Evolutionary conservation across 495 filamentous ascomycete genomes (phyloP), one percentile per base, ranked within the genome.

Genomic region (Penicillium taxi): DNA sequence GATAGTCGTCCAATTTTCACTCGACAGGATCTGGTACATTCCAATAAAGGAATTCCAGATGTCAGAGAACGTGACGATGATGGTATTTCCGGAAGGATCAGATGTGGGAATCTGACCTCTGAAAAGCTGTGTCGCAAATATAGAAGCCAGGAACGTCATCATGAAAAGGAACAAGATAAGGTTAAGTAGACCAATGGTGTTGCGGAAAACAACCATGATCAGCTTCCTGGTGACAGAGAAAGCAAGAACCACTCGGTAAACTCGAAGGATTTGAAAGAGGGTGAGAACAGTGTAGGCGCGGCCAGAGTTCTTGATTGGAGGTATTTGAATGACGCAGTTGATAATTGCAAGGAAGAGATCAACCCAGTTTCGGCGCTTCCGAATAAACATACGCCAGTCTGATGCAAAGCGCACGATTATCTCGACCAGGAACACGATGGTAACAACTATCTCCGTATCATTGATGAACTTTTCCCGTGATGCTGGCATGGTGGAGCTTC

Each of bases 21-120:
- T 96, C 15, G 91, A 95, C n/a, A 99, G 68, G 18, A 99, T 77
- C 55, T 94, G 86, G 52, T 99, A 99, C 91, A 99, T 99, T 37
- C 88, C 91, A 13, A 96, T 72, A 47, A 96, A 99, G 0, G 87
- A 81, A 47, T 96, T 96, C 61, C 84, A 99, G 21, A 96, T 90
- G 23, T 86, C 84, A 47, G 74, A 73, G 60, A 99, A 99, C 1
- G 84, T 81, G 41, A 89, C 74, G 26, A 69, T 64, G 45, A 82
- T 73, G 0, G 56, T 52, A 5, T 77, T 61, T 0, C 74, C 81
- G 2, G 63, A 45, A n/a, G 61, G 53, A 39, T 89, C 75, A 9
- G 60, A 26, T 9, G 51, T 26, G 3, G 84, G 80, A 8, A 99
- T 70, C 43, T 93, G 80, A 7, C 89, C 87, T 11, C 91, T 83